phyloP scores from a whole-genome alignment of 129 eudicot species.

The Flaveria robusta region DNA sequence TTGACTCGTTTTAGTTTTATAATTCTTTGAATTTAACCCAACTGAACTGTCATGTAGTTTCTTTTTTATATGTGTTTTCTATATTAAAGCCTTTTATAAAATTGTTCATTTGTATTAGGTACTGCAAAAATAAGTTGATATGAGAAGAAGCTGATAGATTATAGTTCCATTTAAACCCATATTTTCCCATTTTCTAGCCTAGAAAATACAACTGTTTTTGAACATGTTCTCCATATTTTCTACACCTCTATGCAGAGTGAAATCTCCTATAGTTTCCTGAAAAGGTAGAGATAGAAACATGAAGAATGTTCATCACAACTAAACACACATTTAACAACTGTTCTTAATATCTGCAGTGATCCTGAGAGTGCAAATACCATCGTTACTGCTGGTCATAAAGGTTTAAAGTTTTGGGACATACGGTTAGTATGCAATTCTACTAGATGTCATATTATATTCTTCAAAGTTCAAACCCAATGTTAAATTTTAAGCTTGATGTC shows the following conservation, averaged over 20 bases:
- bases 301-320: background rate
- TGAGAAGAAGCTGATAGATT: background rate
- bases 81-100: background rate
- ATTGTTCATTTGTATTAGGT: background rate
- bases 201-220: background rate
- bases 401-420: constrained; percentile 89
- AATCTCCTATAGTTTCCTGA: background rate
- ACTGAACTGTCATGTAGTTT: background rate
- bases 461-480: background rate
- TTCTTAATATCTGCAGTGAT: constrained; percentile 55
- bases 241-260: background rate
- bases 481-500: background rate
- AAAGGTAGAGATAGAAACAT: background rate
- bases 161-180: background rate
- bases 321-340: background rate
- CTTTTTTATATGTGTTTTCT: background rate
- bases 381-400: constrained; percentile 71
- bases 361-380: constrained; percentile 72
- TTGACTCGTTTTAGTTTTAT: background rate
- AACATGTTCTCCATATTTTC: background rate
- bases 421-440: constrained; percentile 53
- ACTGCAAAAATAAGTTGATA: background rate
- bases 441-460: background rate
- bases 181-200: background rate
- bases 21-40: background rate